phyloP scores from a whole-genome alignment of 768 basidiomycete genomes.

The Pleurotus platypus region DNA sequence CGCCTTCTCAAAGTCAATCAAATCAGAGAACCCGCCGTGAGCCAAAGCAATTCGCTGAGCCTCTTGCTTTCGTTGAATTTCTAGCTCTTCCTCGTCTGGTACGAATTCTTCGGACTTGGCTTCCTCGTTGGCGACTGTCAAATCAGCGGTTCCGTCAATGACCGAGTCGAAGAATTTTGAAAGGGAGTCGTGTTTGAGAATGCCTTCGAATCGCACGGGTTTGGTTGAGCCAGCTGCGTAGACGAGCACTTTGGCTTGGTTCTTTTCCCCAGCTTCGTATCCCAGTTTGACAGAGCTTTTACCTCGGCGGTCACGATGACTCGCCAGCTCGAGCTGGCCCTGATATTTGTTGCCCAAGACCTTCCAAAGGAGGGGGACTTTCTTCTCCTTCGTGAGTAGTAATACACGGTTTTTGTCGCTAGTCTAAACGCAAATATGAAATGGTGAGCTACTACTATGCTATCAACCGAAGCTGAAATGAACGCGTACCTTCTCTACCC shows the following conservation, averaged over 20 bases:
- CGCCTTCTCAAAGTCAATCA: slow-evolving; percentile 52
- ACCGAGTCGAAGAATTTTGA: slow-evolving; percentile 71
- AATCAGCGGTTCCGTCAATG: slow-evolving; percentile 62
- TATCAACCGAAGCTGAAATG: not conserved
- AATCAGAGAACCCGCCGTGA: slow-evolving; percentile 46
- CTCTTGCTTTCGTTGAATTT: slow-evolving; percentile 48
- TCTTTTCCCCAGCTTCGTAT: slow-evolving; percentile 48
- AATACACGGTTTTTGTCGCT: slow-evolving; percentile 52
- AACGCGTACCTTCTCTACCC: slow-evolving; percentile 63
- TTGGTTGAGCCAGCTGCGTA: slow-evolving; percentile 60
- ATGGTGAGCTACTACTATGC: not conserved
- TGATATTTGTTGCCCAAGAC: slow-evolving; percentile 72
- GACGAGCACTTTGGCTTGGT: slow-evolving; percentile 64
- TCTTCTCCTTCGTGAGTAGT: slow-evolving; percentile 71
- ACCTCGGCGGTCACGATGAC: slow-evolving; percentile 65
- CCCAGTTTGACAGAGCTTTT: slow-evolving; percentile 56
- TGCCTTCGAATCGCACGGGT: slow-evolving; percentile 69
- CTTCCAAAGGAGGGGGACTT: slow-evolving; percentile 77
- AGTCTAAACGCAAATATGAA: slow-evolving; percentile 16
- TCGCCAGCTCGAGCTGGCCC: slow-evolving; percentile 57
- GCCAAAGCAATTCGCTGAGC: slow-evolving; percentile 48
- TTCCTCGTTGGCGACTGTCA: slow-evolving; percentile 38
- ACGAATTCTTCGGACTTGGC: slow-evolving; percentile 38
- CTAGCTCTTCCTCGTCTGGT: slow-evolving; percentile 36
- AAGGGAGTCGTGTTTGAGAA: slow-evolving; percentile 71